phyloP scores from a whole-genome alignment of 2,329 filamentous ascomycete species.

The Trichoderma koningiopsis region DNA sequence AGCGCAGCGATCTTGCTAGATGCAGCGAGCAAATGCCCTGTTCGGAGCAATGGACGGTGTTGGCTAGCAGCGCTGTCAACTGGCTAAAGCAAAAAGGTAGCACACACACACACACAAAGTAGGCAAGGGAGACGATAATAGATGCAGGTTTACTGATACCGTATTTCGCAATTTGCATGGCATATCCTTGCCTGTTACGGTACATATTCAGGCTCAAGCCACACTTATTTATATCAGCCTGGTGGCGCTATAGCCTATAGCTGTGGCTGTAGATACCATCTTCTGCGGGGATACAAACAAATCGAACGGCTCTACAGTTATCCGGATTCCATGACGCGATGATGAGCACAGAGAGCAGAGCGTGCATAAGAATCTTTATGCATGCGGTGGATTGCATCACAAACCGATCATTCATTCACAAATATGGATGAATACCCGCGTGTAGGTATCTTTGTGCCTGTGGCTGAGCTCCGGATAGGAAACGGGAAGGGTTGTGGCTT shows the following conservation, averaged over 20 bases:
- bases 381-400: constrained; percentile 8
- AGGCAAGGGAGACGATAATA: background rate
- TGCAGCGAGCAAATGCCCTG: background rate
- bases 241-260: background rate
- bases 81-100: background rate
- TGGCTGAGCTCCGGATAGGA: background rate
- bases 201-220: background rate
- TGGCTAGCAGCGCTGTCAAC: background rate
- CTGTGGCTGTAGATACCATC: background rate
- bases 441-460: background rate
- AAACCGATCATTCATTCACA: background rate
- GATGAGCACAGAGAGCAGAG: constrained; percentile 21
- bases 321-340: constrained; percentile 9
- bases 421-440: background rate
- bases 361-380: background rate
- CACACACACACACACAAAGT: background rate
- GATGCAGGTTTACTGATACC: no score
- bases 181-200: background rate
- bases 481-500: background rate
- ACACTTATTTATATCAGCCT: background rate
- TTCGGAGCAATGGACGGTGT: background rate
- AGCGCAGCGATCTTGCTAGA: constrained; percentile 10
- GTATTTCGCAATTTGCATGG: background rate
- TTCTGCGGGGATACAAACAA: background rate
- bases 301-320: background rate